phyloP scores from a whole-genome alignment of 2,329 filamentous ascomycete genomes.

The Fusarium torreyae region DNA sequence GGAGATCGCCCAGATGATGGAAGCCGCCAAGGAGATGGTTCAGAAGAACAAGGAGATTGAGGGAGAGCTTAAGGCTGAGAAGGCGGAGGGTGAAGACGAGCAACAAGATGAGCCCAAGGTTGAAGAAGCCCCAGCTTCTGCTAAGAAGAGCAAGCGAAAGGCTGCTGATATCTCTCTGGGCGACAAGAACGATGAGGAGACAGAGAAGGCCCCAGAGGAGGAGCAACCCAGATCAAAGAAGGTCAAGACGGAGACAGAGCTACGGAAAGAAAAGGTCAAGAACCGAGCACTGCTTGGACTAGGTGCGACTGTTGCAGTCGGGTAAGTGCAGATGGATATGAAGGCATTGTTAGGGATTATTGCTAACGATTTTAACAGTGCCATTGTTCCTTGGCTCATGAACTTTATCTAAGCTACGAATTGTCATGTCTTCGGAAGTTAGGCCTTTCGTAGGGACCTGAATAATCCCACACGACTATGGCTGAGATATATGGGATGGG shows the following conservation, averaged over 20 bases:
- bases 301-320: conserved; percentile 87
- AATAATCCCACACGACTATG: conserved; percentile 38
- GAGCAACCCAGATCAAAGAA: conserved; percentile 76
- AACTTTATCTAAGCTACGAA: conserved; percentile 62
- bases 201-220: conserved; percentile 55
- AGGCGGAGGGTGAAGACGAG: conserved; percentile 61
- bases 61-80: conserved; percentile 56
- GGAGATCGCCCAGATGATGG: conserved; percentile 86
- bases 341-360: background rate
- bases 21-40: conserved; percentile 90
- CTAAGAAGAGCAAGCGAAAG: conserved; percentile 79
- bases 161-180: conserved; percentile 79
- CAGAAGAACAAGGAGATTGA: conserved; percentile 70
- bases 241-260: conserved; percentile 82
- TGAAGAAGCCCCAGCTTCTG: conserved; percentile 55
- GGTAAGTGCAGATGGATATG: conserved; percentile 73
- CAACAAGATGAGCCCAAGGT: conserved; percentile 56
- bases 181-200: conserved; percentile 62
- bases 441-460: conserved; percentile 17
- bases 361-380: conserved; percentile 53
- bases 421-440: conserved; percentile 44
- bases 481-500: conserved; percentile 45
- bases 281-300: conserved; percentile 89
- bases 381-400: conserved; percentile 67
- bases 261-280: conserved; percentile 89